Percentiles rank a stretch among this genome's conserved stretches.
These are phyloP conservation scores for Isabelozyma gotoi DNA, from an alignment of 805 yeast species.

Conservation along the genomic window DNA sequence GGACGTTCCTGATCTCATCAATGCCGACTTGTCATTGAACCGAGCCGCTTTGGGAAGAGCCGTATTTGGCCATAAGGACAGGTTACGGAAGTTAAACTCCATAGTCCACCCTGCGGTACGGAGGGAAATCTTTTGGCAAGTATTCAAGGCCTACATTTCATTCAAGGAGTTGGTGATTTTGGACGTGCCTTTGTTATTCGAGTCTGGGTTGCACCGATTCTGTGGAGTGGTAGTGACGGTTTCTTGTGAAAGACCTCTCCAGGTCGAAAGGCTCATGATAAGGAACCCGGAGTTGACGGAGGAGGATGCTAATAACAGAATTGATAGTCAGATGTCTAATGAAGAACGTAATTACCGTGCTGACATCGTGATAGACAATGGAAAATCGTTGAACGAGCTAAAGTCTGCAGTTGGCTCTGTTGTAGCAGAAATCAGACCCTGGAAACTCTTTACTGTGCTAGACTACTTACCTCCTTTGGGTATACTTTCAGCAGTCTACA, in stretches of 20 bases:
- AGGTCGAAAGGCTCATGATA: constrained; percentile 57
- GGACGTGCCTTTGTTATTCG: constrained; percentile 91
- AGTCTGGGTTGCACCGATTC: constrained; percentile 63
- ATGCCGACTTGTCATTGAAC: constrained; percentile 50
- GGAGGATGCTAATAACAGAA: constrained; percentile 71
- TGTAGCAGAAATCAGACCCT: constrained; percentile 26
- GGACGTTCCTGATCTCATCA: constrained; percentile 50
- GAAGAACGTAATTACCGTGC: constrained; percentile 56
- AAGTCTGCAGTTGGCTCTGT: constrained; percentile 17
- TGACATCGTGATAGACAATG: constrained; percentile 69
- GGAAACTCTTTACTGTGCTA: constrained; percentile 13
- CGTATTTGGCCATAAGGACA: constrained; percentile 69
- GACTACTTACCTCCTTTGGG: constrained; percentile 30
- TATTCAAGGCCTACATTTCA: constrained; percentile 56
- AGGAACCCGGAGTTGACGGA: constrained; percentile 67
- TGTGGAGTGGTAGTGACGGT: constrained; percentile 77
- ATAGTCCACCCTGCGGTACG: constrained; percentile 90
- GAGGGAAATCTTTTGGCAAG: constrained; percentile 57
- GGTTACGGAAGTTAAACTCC: constrained; percentile 59
- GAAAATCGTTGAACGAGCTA: constrained; percentile 27
- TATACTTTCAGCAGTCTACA: constrained; percentile 19
- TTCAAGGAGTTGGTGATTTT: constrained; percentile 64
- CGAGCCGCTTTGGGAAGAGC: constrained; percentile 73
- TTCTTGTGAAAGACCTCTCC: constrained; percentile 55
- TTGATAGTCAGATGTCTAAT: constrained; percentile 72